Evolutionary conservation across 2,329 filamentous ascomycete genomes (phyloP), one percentile per base, ranked within the genome.

Genomic region (Cercospora janseana): DNA sequence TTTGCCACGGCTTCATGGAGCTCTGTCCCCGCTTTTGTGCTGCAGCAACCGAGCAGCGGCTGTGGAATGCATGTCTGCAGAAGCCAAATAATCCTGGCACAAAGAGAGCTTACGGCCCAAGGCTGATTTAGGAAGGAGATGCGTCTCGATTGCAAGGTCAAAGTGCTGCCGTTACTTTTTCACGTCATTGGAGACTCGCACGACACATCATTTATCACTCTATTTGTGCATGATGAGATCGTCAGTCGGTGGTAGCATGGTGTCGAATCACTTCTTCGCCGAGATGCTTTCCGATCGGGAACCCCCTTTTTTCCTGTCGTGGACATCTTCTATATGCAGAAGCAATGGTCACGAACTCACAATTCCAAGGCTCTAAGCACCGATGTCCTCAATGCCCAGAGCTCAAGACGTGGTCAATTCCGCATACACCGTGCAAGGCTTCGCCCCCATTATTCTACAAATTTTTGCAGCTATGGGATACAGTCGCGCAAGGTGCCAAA

Each of bases 241-340:
- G 6, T 53, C 40, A n/a, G 53, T n/a, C n/a, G n/a, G n/a, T n/a
- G n/a, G n/a, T n/a, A n/a, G n/a, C n/a, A n/a, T n/a, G n/a, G n/a
- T n/a, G n/a, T 60, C 68, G 0, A 72, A 66, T 24, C 50, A 68
- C 48, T 77, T 76, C 55, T 70, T 70, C 18, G 62, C n/a, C 67
- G 1, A 75, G 73, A 1, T 77, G 77, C 47, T 66, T 75, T 34
- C 69, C 66, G 23, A 70, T 78, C 35, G 77, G 73, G 8, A 79
- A 79, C 55, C 75, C 76, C 1, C 75, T 79, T 0, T 79, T 79
- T 50, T 70, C 75, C 0, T 79, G 74, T 58, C 75, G 76, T 0
- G 75, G 75, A 3, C 75, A 78, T 51, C 77, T 78, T 60, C 75
- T 78, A 70, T 79, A 78, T 60, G 78, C 78, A n/a, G n/a, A n/a